phyloP scores from a whole-genome alignment of 495 filamentous ascomycete genomes.

The Parathielavia hyrcaniae region DNA sequence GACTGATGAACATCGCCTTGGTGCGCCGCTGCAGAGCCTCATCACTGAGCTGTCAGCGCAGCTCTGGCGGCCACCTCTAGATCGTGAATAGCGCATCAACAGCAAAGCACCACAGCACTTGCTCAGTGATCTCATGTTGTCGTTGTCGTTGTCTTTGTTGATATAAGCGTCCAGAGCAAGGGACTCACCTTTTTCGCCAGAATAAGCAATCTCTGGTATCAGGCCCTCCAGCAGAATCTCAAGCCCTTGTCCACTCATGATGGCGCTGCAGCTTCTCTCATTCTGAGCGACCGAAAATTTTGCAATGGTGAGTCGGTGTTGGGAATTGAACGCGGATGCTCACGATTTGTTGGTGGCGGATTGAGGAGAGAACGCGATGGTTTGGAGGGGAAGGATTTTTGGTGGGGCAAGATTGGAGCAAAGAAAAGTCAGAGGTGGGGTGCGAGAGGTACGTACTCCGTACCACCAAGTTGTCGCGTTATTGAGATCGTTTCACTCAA shows the following conservation, averaged over 20 bases:
- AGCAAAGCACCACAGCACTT: too few relatives aligned
- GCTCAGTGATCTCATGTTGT: too few relatives aligned
- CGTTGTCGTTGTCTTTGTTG: background rate
- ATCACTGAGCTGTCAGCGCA: background rate
- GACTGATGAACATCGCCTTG: background rate
- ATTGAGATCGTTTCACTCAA: background rate
- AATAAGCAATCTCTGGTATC: slow-evolving; percentile 62
- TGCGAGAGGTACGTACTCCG: background rate
- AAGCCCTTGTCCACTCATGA: slow-evolving; percentile 57
- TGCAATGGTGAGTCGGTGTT: slow-evolving; percentile 12
- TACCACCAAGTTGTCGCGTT: background rate
- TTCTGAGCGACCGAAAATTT: slow-evolving; percentile 25
- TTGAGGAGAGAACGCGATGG: slow-evolving; percentile 2
- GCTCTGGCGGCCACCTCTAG: too few relatives aligned
- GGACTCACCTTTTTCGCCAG: slow-evolving; percentile 62
- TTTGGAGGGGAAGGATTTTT: slow-evolving; percentile 17
- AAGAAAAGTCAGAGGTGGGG: slow-evolving; percentile 12
- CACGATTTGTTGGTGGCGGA: slow-evolving; percentile 13
- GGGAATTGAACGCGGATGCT: slow-evolving; percentile 27
- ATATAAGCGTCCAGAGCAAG: background rate
- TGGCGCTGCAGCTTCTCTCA: slow-evolving; percentile 21
- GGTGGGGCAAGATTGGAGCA: slow-evolving; percentile 20
- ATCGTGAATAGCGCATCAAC: too few relatives aligned
- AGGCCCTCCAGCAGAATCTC: slow-evolving; percentile 67
- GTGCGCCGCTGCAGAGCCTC: background rate